Evolutionary conservation across 768 basidiomycete genomes (phyloP), one percentile per base, ranked within the genome.

Genomic region (Stropharia rugosoannulata): DNA sequence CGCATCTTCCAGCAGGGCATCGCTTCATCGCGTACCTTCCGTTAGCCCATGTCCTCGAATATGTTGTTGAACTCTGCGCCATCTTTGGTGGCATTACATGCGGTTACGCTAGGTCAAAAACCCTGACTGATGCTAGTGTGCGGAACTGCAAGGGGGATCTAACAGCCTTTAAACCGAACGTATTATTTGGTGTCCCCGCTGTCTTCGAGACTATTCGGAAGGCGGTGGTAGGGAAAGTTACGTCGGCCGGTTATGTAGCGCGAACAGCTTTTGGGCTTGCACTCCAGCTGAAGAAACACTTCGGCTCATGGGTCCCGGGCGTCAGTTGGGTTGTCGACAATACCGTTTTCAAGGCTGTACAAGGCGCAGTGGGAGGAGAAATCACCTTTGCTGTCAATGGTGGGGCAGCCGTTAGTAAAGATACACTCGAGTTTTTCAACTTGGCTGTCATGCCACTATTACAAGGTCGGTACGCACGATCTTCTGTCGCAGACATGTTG

Each of bases 171-270:
- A 72, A 76, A 39, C 94, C 93, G 10, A 79, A 82, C 19, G 83
- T 93, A 70, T 84, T 95, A 80, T 81, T 90, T 51, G 93, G 91
- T 40, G 93, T 95, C 1, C 93, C 93, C 1, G 89, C 91, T 5
- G 88, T 95, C 0, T 96, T 90, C 88, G 94, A 96, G 73, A 83
- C 80, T 54, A 94, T 95, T 55, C 83, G 92, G 49, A 95, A 96
- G 74, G 92, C 91, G 13, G 90, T 95, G 65, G 62, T 90, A 13
- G 67, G 75, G 53, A 89, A 90, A 70, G 83, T 95, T 49, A 80
- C 87, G 54, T 61, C 77, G 2, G 71, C 81, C 0, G 84, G 89
- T 2, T 53, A 65, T 3, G 5, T 90, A 49, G 84, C 78, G 72
- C 83, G 82, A 73, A 74, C 68, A 37, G 68, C 91, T 13, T 95